Base-by-base conservation (phyloP, 2,329 filamentous ascomycete species). In the Pestalotiopsis sp. region DNA sequence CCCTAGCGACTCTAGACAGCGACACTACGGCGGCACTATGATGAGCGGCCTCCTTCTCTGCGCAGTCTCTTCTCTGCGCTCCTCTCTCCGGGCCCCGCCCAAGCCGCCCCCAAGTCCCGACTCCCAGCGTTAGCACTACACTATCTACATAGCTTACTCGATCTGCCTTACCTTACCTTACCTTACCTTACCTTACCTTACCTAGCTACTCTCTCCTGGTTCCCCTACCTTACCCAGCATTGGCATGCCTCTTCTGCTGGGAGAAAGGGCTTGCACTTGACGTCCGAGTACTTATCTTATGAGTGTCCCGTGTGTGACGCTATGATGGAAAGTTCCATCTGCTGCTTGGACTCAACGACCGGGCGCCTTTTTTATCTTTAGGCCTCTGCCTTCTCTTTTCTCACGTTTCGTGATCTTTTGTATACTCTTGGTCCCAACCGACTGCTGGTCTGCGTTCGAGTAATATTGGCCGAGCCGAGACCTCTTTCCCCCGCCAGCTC, bases 1-100 rank as follows among this genome's bases (percentile, higher is more conserved):
- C 20, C 39, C 52, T 65, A 65, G 63, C 31, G 41, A 31, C 20
- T 38, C 31, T 41, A 49, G 27, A 57, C 41, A 36, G 20, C 45
- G 45, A n/a, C 45, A 45, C 39, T 45, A 45, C 39, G 31, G 23
- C 20, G 41, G 62, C 62, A 65, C 63, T 65, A 65, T 57, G 63
- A 65, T 65, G 63, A 57, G 49, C 63, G 59, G 59, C 59, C 59
- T 61, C 23, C 17, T 62, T 25, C 27, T 36, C 36, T 39, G 14
- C n/a, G 23, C 13, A 25, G 13, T 14, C 57, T 25, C 60, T 27
- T 27, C 60, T 41, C 60, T 36, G 13, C 14, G 17, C n/a, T 20
- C n/a, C 59, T 27, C 27, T 52, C 45, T 17, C 45, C 45, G 45
- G 45, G 45, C 45, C 45, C 45, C 45, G 45, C 45, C 20, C 45